Evolutionary conservation across 352 stramenopile genomes (phyloP).

Genomic region (Blastocystis sp.): DNA sequence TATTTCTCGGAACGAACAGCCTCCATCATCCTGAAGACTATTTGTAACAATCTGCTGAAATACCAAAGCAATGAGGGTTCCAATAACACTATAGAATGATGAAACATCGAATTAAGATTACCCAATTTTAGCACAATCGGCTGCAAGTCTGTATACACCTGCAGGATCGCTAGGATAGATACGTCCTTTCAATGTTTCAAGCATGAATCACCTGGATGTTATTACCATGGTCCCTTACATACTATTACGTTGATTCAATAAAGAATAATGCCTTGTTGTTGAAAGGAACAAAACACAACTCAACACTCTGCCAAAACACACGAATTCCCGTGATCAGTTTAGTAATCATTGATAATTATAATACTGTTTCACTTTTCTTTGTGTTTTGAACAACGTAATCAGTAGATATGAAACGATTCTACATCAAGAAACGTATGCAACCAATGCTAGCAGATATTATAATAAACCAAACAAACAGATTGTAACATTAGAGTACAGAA

Average conservation of each 20-base stretch:
- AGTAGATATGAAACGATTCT: too few relatives aligned
- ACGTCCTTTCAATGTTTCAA: background rate
- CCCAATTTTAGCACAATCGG: slow-evolving; percentile 5
- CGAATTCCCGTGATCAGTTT: slow-evolving; percentile 1
- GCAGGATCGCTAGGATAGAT: slow-evolving; percentile 25
- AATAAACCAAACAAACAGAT: background rate
- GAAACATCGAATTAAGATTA: background rate
- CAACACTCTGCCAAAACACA: slow-evolving; percentile 38
- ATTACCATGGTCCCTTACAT: background rate
- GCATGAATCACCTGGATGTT: background rate
- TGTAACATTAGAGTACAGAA: background rate
- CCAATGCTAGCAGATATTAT: background rate
- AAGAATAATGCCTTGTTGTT: slow-evolving; percentile 16
- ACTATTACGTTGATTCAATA: background rate
- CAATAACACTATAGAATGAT: slow-evolving; percentile 7
- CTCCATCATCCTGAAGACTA: background rate
- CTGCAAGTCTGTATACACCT: slow-evolving; percentile 21
- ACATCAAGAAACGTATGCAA: too few relatives aligned
- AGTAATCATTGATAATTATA: background rate
- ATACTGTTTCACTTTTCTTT: background rate
- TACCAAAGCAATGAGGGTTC: slow-evolving; percentile 12
- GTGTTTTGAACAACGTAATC: too few relatives aligned
- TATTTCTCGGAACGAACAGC: slow-evolving; percentile 2
- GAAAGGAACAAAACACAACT: slow-evolving; percentile 32
- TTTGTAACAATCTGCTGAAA: background rate